phyloP scores from a whole-genome alignment of 129 eudicot genomes.

The Erigeron canadensis region DNA sequence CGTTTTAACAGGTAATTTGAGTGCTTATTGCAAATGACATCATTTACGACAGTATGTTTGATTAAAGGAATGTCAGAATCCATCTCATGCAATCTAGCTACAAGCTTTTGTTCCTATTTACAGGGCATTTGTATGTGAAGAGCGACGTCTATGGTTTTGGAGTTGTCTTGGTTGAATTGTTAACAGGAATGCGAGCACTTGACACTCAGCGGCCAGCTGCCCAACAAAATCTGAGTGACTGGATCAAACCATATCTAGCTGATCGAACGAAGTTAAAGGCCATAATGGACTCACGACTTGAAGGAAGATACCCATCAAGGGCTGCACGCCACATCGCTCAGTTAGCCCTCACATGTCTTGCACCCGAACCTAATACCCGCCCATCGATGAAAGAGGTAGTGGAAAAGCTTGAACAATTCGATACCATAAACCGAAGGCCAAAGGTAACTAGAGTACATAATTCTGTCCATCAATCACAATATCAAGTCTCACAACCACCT shows the following conservation, averaged over 20 bases:
- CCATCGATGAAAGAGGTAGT: slow-evolving; percentile 48
- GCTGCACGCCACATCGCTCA: slow-evolving; percentile 40
- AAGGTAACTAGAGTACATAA: slow-evolving; percentile 31
- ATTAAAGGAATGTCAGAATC: background rate
- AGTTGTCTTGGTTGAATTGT: slow-evolving; percentile 42
- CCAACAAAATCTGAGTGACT: slow-evolving; percentile 39
- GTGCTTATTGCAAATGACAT: background rate
- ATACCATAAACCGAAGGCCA: slow-evolving; percentile 31
- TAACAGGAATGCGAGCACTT: slow-evolving; percentile 44
- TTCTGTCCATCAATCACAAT: slow-evolving; percentile 19
- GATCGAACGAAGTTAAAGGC: slow-evolving; percentile 43
- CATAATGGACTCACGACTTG: slow-evolving; percentile 47
- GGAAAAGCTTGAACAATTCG: slow-evolving; percentile 36
- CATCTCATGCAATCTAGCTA: background rate
- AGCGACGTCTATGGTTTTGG: slow-evolving; percentile 54
- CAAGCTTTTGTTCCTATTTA: background rate
- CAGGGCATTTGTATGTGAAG: slow-evolving; percentile 50
- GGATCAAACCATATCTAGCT: slow-evolving; percentile 42
- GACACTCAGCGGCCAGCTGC: slow-evolving; percentile 39
- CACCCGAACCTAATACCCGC: slow-evolving; percentile 43
- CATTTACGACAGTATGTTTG: background rate
- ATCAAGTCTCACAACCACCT: slow-evolving; percentile 28
- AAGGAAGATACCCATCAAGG: slow-evolving; percentile 44
- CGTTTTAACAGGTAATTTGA: slow-evolving; percentile 60
- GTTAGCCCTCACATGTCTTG: slow-evolving; percentile 42